Base-by-base conservation (phyloP, 805 yeast species). In the Wickerhamiella musiphila region DNA sequence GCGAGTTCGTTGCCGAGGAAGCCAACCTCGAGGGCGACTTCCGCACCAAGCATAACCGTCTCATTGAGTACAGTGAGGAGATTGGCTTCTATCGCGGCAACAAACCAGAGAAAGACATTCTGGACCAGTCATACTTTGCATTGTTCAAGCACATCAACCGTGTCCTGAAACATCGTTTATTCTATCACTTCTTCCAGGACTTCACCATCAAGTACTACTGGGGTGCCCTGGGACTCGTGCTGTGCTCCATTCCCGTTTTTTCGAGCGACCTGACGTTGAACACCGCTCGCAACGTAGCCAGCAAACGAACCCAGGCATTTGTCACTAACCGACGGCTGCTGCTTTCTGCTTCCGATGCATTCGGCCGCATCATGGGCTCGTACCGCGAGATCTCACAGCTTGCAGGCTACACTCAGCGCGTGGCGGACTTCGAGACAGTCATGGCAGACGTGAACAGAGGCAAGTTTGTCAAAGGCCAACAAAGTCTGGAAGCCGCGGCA, bases 141-240 rank as follows among this genome's bases (percentile, higher is more conserved):
- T 61, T 83, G 42, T 90, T 78, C 42, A 61, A 73, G 38, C 86
- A 83, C 53, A 64, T 75, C 42, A 70, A 77, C 46, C 67, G 72
- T 56, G 84, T 78, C 48, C 66, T 77, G 40, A 69, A 78, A 56
- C 73, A 78, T 44, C 65, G 75, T 32, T 61, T 57, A 74, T 86
- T 18, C 17, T 86, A 83, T 54, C 83, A 83, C 48, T 68, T 79
- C 43, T 78, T 86, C 2, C 90, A 86, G 43, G 79, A 77, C 31
- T 84, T 83, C 46, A 72, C 82, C 33, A 84, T 84, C 39, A 84
- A 84, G 56, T 84, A 84, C 54, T 70, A 82, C 30, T 77, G 94
- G 84, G 96, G 96, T 39, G 96, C 94, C 2, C 81, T 90, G 20
- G 96, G 96, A 8, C 63, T 84, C 37, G 68, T 74, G 1, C 61